Percentiles rank a stretch among this genome's conserved stretches.
Conservation (phyloP, 345 rosid genomes). For the Bruguiera parviflora region DNA sequence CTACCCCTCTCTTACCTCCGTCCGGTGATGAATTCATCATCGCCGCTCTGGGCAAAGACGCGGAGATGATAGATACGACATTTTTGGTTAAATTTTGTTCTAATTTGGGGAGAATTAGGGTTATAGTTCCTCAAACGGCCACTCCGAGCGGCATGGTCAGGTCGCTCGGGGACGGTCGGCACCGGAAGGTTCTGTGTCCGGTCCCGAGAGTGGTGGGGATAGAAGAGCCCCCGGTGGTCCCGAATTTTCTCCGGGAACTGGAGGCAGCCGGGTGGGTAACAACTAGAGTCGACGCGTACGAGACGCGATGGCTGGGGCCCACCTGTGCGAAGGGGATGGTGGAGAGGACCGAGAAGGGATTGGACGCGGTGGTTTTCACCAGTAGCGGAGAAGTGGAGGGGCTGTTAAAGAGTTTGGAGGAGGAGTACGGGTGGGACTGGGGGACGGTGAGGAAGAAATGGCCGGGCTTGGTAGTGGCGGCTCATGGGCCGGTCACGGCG, state of each 20-base stretch:
- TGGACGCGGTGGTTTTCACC: constrained; percentile 47
- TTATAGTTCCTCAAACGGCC: constrained; percentile 37
- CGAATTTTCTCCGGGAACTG: constrained; percentile 39
- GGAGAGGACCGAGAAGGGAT: constrained; percentile 19
- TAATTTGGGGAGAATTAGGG: constrained; percentile 16
- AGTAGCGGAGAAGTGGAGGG: constrained; percentile 59
- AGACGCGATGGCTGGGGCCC: constrained; percentile 59
- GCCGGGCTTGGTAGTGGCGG: constrained; percentile 46
- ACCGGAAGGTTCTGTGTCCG: constrained; percentile 45
- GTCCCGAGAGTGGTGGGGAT: constrained; percentile 49
- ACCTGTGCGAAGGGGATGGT: constrained; percentile 36
- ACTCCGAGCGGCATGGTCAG: constrained; percentile 40
- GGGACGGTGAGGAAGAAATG: constrained; percentile 40
- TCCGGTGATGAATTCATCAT: constrained; percentile 24
- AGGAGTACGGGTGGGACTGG: constrained; percentile 53
- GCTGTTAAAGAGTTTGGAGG: constrained; percentile 41
- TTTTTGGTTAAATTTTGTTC: constrained; percentile 34
- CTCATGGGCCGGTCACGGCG: constrained; percentile 58
- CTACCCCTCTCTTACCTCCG: constrained; percentile 33
- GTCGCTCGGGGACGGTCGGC: constrained; percentile 40
- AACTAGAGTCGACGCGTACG: constrained; percentile 47
- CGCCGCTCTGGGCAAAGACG: constrained; percentile 52
- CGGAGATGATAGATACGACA: constrained; percentile 33
- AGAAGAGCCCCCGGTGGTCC: constrained; percentile 58
- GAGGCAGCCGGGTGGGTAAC: constrained; percentile 44